Evolutionary conservation across 257 asterid genomes (phyloP).

Genomic region (Prunella vulgaris): DNA sequence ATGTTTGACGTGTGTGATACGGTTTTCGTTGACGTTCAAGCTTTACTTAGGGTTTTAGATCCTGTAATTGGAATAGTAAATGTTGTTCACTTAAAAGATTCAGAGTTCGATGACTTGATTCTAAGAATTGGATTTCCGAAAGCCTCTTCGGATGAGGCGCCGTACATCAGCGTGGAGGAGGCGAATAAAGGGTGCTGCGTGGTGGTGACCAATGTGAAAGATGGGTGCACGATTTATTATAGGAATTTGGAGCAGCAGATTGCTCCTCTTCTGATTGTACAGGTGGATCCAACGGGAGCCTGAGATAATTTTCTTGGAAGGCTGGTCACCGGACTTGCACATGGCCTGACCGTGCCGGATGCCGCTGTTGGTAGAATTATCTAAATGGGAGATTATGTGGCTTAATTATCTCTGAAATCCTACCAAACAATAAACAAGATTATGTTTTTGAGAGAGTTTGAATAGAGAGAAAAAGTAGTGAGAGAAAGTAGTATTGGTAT

Average conservation of each 20-base stretch:
- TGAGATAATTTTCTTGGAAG: slow-evolving; percentile 96
- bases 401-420: too few species aligned
- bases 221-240: slow-evolving; percentile 68
- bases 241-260: slow-evolving; percentile 55
- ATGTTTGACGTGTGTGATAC: slow-evolving; percentile 68
- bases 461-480: too few species aligned
- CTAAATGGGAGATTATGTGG: too few species aligned
- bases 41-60: slow-evolving; percentile 70
- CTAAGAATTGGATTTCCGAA: slow-evolving; percentile 65
- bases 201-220: slow-evolving; percentile 84
- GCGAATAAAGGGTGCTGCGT: slow-evolving; percentile 68
- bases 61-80: slow-evolving; percentile 57
- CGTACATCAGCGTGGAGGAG: slow-evolving; percentile 61
- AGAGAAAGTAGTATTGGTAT: too few species aligned
- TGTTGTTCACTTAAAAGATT: slow-evolving; percentile 51
- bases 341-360: slow-evolving; percentile 72
- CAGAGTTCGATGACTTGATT: slow-evolving; percentile 52
- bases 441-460: too few species aligned
- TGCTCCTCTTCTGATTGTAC: slow-evolving; percentile 64
- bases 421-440: too few species aligned
- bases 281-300: slow-evolving; percentile 97
- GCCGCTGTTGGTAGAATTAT: too few species aligned
- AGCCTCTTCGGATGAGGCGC: slow-evolving; percentile 85
- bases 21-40: slow-evolving; percentile 87
- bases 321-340: slow-evolving; percentile 67